A percentile compares a stretch with the other conserved stretches of the same genome.
Evolutionary conservation across 306 rosid genomes (phyloP).

Genomic region (Cajanus cajan): DNA sequence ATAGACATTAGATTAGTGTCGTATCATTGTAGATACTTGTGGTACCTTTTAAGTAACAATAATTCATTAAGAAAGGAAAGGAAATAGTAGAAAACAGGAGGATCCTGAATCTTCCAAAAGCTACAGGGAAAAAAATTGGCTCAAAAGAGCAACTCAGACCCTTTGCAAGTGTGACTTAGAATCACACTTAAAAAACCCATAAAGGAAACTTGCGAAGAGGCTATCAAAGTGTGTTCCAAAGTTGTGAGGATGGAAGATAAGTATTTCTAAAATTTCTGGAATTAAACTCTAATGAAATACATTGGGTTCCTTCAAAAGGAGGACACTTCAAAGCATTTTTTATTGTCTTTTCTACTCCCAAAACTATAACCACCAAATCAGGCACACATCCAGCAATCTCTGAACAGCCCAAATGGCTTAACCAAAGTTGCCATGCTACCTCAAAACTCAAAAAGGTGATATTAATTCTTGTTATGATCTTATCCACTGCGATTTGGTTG

Average conservation of each 20-base stretch:
- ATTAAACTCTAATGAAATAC: neutral
- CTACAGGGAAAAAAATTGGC: neutral
- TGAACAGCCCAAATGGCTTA: conserved; percentile 1
- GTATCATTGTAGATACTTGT: conserved; percentile 4
- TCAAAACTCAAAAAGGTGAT: neutral
- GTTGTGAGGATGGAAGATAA: conserved; percentile 1
- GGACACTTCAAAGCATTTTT: conserved; percentile 2
- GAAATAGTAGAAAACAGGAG: conserved; percentile 1
- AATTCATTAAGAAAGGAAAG: neutral
- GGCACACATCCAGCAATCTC: conserved; percentile 1
- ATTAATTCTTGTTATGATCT: neutral
- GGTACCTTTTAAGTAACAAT: neutral
- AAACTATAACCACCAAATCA: conserved; percentile 12
- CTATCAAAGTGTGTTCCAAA: neutral
- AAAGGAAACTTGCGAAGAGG: neutral
- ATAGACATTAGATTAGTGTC: neutral
- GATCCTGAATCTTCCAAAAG: conserved; percentile 17
- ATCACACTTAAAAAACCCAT: neutral
- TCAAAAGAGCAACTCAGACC: neutral
- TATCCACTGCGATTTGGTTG: neutral
- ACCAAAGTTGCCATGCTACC: neutral
- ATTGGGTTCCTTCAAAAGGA: neutral
- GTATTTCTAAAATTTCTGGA: neutral
- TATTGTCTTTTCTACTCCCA: neutral
- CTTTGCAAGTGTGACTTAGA: neutral